A percentile compares a stretch with the other conserved stretches of the same genome.
These are phyloP conservation scores for Euclidium syriacum DNA, from an alignment of 345 rosid species.

Conservation along the genomic window DNA sequence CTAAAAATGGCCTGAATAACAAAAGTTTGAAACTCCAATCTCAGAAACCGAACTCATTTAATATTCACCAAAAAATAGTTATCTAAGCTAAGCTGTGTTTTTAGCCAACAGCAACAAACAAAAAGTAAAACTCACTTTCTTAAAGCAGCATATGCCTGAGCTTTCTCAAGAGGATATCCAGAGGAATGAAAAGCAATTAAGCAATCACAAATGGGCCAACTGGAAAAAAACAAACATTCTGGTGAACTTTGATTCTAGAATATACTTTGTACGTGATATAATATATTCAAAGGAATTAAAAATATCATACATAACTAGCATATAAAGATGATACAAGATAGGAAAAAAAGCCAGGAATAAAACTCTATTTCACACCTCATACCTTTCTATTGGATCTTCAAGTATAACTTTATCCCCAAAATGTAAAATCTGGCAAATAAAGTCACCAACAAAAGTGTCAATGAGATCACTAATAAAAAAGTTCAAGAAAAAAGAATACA, in stretches of 20 bases:
- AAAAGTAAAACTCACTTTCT: conserved; percentile 59
- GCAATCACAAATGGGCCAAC: conserved; percentile 98
- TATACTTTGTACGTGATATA: not conserved
- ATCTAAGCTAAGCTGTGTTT: not conserved
- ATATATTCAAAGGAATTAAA: conserved; percentile 5
- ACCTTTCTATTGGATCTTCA: conserved; percentile 96
- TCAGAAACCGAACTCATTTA: not conserved
- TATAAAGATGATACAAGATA: not conserved
- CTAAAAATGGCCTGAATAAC: conserved; percentile 77
- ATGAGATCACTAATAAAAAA: conserved; percentile 13
- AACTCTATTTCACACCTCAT: not conserved
- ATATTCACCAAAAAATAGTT: not conserved
- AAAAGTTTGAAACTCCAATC: conserved; percentile 6
- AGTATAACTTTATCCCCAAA: conserved; percentile 83
- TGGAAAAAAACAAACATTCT: conserved; percentile 42
- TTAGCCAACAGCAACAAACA: not conserved
- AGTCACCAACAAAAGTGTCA: not conserved
- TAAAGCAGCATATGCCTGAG: conserved; percentile 67
- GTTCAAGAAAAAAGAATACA: not conserved
- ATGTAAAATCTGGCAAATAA: conserved; percentile 53
- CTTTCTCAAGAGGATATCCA: conserved; percentile 88
- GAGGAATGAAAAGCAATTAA: conserved; percentile 91
- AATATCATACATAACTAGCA: not conserved
- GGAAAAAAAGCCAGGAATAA: not conserved
- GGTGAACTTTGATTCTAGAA: conserved; percentile 23